Base-by-base conservation (phyloP, 1,284 basidiomycete species). In the Leccinum olivaceoglutinosum region DNA sequence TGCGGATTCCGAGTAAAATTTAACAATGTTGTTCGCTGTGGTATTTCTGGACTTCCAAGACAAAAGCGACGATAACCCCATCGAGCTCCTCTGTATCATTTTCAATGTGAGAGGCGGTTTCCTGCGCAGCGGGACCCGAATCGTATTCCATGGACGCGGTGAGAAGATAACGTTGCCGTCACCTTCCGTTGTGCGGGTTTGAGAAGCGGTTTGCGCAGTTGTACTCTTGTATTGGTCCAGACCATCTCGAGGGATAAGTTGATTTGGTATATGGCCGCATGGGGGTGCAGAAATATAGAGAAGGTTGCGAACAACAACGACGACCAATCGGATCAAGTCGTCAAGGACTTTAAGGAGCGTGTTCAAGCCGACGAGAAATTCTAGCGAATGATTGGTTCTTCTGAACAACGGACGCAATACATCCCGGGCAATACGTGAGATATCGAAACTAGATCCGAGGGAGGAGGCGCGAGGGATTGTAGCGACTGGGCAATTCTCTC, bases 161-260 rank as follows among this genome's bases (percentile, higher is more conserved):
- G 89, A 90, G 2, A 91, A 9, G 89, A 92, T 18, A 91, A 77
- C 1, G 89, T 91, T 12, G 89, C 89, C 2, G 89, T 90, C 34
- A 92, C 89, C 69, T 89, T 90, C 51, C 89, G 81, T 65, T 91
- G 89, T 0, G 85, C 85, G 16, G 87, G 86, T 73, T 90, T 90
- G 44, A 90, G 77, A 7, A 89, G 77, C 3, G n/a, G 85, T 81
- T 68, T 85, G 84, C 0, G 82, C 76, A 6, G 80, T 74, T 11
- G 80, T 75, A 25, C 78, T 76, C 18, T 80, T 72, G 59, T 76
- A 75, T 34, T 74, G 71, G 63, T 83, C 80, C 58, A 79, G 80
- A 10, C 77, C 75, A 63, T 81, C 82, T 12, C 76, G 81, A 41
- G 84, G 84, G 60, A 88, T 79, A 32, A 87, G 75, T 64, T 80